A percentile compares a stretch with the other conserved stretches of the same genome.
Evolutionary conservation across 768 basidiomycete species (phyloP).

Genomic region (Suillus hirtellus): DNA sequence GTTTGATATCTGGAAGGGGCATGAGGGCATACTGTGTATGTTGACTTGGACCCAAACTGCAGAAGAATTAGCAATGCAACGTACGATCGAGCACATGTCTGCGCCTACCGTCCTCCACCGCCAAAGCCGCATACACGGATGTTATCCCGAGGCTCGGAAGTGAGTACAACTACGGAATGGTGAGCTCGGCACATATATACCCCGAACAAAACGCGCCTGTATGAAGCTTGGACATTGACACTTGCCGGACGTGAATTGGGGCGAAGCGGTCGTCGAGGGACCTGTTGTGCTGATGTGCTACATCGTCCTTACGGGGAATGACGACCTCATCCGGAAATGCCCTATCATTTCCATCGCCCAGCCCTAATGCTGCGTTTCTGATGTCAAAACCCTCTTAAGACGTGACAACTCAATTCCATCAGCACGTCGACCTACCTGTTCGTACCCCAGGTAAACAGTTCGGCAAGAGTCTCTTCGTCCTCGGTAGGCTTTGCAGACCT

Average conservation of each 20-base stretch:
- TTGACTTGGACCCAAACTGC: conserved; percentile 69
- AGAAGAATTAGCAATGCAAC: conserved; percentile 8
- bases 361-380: conserved; percentile 88
- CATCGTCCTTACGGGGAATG: conserved; percentile 34
- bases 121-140: conserved; percentile 89
- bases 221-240: conserved; percentile 87
- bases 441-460: conserved; percentile 86
- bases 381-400: neutral
- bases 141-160: conserved; percentile 71
- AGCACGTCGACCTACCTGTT: conserved; percentile 54
- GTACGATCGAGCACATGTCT: neutral
- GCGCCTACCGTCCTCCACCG: conserved; percentile 74
- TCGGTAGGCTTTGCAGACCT: conserved; percentile 63
- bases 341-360: conserved; percentile 79
- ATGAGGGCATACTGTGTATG: conserved; percentile 79
- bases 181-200: neutral
- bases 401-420: neutral
- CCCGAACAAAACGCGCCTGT: conserved; percentile 52
- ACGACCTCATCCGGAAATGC: conserved; percentile 74
- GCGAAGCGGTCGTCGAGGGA: conserved; percentile 52
- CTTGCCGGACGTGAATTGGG: conserved; percentile 59
- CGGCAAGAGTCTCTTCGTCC: conserved; percentile 40
- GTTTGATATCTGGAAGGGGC: conserved; percentile 51
- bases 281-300: conserved; percentile 17
- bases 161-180: conserved; percentile 51